phyloP scores from a whole-genome alignment of 2,329 filamentous ascomycete species.

The Amylocarpus encephaloides region DNA sequence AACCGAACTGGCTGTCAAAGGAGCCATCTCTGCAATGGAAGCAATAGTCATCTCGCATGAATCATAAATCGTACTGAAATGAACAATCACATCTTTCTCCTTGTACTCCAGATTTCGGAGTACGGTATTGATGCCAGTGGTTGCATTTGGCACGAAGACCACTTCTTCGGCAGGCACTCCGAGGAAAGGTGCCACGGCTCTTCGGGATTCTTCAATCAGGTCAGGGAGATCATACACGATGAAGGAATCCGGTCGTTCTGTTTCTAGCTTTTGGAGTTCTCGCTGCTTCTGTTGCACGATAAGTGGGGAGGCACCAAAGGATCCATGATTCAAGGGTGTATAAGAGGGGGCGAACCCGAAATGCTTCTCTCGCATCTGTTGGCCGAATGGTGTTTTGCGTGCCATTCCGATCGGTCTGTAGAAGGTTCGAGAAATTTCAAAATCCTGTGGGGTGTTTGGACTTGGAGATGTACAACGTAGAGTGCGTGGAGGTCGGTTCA shows the following conservation, averaged over 20 bases:
- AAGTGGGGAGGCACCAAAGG: conserved; percentile 69
- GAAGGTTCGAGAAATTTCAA: not conserved
- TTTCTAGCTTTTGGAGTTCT: conserved; percentile 54
- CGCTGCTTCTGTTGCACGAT: conserved; percentile 57
- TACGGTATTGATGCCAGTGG: conserved; percentile 68
- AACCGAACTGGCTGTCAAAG: conserved; percentile 36
- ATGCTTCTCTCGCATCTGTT: conserved; percentile 18
- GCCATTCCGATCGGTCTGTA: conserved; percentile 8
- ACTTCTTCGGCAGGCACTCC: conserved; percentile 58
- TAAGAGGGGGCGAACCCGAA: conserved; percentile 23
- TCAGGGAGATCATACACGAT: conserved; percentile 60
- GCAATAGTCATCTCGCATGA: conserved; percentile 68
- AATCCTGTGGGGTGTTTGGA: too few species aligned
- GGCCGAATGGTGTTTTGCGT: conserved; percentile 20
- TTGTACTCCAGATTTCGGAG: conserved; percentile 67
- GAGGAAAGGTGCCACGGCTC: conserved; percentile 57
- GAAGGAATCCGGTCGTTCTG: conserved; percentile 67
- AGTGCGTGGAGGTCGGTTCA: too few species aligned
- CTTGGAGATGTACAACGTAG: too few species aligned
- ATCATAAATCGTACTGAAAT: conserved; percentile 73
- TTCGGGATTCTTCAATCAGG: conserved; percentile 57
- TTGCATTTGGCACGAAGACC: conserved; percentile 77
- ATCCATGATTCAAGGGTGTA: conserved; percentile 43
- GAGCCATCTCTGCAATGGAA: conserved; percentile 42
- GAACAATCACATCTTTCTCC: conserved; percentile 60